Base-by-base conservation (phyloP, 2,329 filamentous ascomycete species). In the Coniochaeta sp. region DNA sequence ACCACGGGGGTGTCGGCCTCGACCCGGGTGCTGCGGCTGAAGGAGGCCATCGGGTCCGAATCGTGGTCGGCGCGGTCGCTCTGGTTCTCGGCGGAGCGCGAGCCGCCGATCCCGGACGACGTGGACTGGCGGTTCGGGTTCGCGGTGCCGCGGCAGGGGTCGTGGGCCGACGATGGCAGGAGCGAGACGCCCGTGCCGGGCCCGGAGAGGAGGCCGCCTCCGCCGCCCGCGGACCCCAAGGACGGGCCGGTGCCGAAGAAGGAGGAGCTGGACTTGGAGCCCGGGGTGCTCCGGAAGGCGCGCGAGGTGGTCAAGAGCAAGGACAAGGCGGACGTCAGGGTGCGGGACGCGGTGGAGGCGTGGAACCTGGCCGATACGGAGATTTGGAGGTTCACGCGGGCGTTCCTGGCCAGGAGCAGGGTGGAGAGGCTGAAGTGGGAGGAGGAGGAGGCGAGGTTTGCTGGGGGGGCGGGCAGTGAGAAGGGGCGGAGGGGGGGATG, bases 61-160 rank as follows among this genome's bases (percentile, higher is more conserved):
- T 81, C 81, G 61, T 83, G 83, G 17, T 76, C 81, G 0, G 79
- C 85, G 0, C 86, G 85, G 65, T 87, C 88, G 0, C 78, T 97
- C 22, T 97, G 93, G 93, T 77, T 96, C 22, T 89, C 88, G 0
- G 89, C 90, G n/a, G 84, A 88, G 68, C 76, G 77, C 50, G 75
- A 77, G 17, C 56, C 56, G n/a, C 19, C 36, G 19, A 75, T 88
- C 8, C 85, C 88, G 3, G 72, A 82, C n/a, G 89, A 95, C 64
- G 77, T 96, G 2, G 89, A 93, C 69, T 98, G 92, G 91, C 83
- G 89, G 66, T 91, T 98, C 70, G 95, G 93, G 59, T 98, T 98
- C 73, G 78, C 81, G 16, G 81, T 97, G 11, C 90, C 93, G 1
- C 79, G 80, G 55, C 74, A 78, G 22, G 67, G 66, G 24, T 63